Evolutionary conservation across 257 asterid genomes (phyloP).

Genomic region (Agastache rugosa): DNA sequence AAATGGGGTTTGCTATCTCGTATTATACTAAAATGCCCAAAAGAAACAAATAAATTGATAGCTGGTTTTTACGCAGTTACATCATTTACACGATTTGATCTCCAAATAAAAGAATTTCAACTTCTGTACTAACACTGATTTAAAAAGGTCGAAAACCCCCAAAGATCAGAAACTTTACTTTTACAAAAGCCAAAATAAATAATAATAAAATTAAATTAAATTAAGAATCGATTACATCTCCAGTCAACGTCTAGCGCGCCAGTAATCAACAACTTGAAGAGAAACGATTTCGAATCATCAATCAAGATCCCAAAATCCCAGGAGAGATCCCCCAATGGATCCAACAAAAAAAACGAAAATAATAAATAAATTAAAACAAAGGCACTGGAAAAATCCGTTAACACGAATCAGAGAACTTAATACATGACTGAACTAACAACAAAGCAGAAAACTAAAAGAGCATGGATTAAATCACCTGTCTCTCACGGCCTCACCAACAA

Average conservation of each 20-base stretch:
- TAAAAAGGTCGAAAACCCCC: not conserved
- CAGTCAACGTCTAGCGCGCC: conserved; percentile 33
- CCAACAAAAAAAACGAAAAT: conserved; percentile 22
- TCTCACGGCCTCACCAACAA: not conserved
- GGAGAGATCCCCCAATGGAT: conserved; percentile 33
- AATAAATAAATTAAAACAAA: not conserved
- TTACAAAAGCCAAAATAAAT: not conserved
- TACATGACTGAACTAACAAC: not conserved
- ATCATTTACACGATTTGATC: not conserved
- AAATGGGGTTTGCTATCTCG: not conserved
- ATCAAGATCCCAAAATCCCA: conserved; percentile 36
- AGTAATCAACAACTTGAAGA: conserved; percentile 1
- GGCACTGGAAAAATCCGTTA: not conserved
- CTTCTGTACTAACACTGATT: not conserved
- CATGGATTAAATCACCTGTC: conserved; percentile 24
- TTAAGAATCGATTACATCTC: conserved; percentile 20
- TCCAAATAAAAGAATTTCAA: conserved; percentile 9
- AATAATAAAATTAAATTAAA: not conserved
- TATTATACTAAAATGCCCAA: conserved; percentile 1
- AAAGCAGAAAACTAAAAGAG: not conserved
- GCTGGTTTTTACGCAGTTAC: not conserved
- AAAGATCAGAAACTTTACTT: conserved; percentile 36
- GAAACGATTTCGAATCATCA: conserved; percentile 10
- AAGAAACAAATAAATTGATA: not conserved
- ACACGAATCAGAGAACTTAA: not conserved